Base-by-base conservation (phyloP, 164 flowering plant species). In the Nymphaea thermarum region DNA sequence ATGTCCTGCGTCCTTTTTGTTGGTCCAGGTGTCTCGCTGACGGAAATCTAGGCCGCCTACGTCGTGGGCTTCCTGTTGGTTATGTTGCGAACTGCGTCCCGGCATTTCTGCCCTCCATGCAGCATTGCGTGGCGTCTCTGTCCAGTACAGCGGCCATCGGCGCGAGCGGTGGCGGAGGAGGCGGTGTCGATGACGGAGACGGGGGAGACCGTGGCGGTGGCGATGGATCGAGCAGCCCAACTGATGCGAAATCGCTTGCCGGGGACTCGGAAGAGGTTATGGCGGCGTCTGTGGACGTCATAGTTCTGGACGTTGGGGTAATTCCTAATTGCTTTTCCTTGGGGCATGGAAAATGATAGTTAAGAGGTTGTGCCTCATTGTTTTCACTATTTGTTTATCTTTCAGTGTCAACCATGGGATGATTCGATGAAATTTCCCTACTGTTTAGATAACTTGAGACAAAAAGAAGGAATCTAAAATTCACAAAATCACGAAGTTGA, bases 271-370 rank as follows among this genome's bases (percentile, higher is more conserved):
- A 84, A 14, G 89, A 77, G 47, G 77, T 73, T 41, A 72, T 88
- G 65, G 76, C 73, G 16, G 47, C 75, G 72, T 78, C 88, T 15
- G 67, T 87, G 41, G 97, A 89, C 75, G 93, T 86, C 25, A 86
- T 93, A 6, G 74, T 85, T n/a, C 90, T 93, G 44, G 89, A 93
- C 75, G 98, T 93, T 70, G 82, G 84, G 68, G 98, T 93, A 78
- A 72, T 90, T 3, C 17, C 42, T 62, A 2, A 47, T 25, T 70
- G 63, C 43, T 65, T 70, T 62, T 2, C 14, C 11, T 60, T 8
- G 17, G 44, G 66, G 4, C 6, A 43, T 12, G 62, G 60, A 8
- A 55, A 15, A 8, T 2, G 60, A 55, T 8, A 8, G 10, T 8
- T 15, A 55, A 55, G 60, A 8, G 60, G 16, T 55, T 55, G 43